Base-by-base conservation (phyloP, 164 flowering plant species). In the Nymphaea colorata region DNA sequence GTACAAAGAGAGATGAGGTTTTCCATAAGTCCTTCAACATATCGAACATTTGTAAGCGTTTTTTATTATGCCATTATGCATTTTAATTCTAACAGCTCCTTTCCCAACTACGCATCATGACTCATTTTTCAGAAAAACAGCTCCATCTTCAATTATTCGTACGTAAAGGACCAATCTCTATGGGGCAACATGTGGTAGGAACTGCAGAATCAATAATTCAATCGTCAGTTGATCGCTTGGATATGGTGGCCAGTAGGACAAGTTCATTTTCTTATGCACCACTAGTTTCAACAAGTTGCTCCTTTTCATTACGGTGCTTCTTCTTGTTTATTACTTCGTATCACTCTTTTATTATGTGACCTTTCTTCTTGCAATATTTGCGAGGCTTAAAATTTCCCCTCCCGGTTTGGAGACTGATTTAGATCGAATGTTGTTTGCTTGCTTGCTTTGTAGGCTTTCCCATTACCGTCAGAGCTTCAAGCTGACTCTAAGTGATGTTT, bases 1-100 rank as follows among this genome's bases (percentile, higher is more conserved):
- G 66, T 64, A 64, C 66, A 2, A 6, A 62, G 18, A 62, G 64
- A 62, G 12, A 62, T 62, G 15, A 62, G 15, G 25, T 62, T 62
- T 18, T 62, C 18, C 64, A 11, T 62, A 8, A 18, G 25, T 12
- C 18, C 64, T 18, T 6, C 8, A 62, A 62, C 17, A 18, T 18
- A 6, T 62, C 25, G 17, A 62, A 62, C 64, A 62, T 18, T 25
- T 6, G 15, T 18, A 14, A 62, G 16, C 10, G 59, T 1, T 55
- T 16, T 16, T 55, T 10, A 55, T 16, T 8, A 55, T 55, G 59
- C 16, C 59, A 55, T 55, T 2, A 16, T 55, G 59, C 59, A 55
- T 25, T 55, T 16, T 55, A 16, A 55, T 55, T 16, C 59, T 10
- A 16, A 55, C 16, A 10, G 59, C 16, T 16, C 59, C 59, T 8